phyloP scores from a whole-genome alignment of 768 basidiomycete genomes.

The Leccinum disarticulatum region DNA sequence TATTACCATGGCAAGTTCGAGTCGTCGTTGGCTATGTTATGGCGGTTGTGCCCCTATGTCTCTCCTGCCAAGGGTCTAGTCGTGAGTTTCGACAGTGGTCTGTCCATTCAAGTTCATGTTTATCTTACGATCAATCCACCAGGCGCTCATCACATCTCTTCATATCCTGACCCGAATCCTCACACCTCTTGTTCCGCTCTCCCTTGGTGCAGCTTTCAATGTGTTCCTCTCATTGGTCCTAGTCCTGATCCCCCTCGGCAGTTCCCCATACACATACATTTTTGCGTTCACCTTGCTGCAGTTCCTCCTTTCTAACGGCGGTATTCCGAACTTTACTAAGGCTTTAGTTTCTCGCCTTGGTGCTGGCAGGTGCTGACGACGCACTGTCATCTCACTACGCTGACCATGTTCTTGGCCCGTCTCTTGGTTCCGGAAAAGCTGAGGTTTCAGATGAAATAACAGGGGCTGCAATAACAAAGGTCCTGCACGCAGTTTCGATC shows the following conservation, averaged over 20 bases:
- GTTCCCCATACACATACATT: conserved; percentile 68
- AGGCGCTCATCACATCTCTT: conserved; percentile 69
- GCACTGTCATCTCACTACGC: conserved; percentile 62
- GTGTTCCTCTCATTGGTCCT: conserved; percentile 19
- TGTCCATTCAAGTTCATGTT: neutral
- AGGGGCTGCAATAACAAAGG: conserved; percentile 15
- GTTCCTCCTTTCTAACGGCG: conserved; percentile 76
- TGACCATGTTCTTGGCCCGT: conserved; percentile 84
- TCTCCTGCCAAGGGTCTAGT: conserved; percentile 24
- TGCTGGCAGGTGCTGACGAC: conserved; percentile 83
- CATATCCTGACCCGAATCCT: conserved; percentile 75
- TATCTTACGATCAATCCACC: conserved; percentile 6
- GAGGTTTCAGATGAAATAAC: conserved; percentile 66
- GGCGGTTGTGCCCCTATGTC: conserved; percentile 22
- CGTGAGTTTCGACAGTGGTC: conserved; percentile 11
- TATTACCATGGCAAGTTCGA: too few relatives aligned
- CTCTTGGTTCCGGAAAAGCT: conserved; percentile 78
- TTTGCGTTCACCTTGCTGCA: conserved; percentile 66
- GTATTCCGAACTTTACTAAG: conserved; percentile 67
- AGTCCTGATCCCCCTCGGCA: conserved; percentile 33
- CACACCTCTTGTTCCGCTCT: conserved; percentile 68
- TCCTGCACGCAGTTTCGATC: conserved; percentile 42
- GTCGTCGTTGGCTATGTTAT: conserved; percentile 20
- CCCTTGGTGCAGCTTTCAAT: conserved; percentile 51
- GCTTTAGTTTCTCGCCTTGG: conserved; percentile 85